Conservation (phyloP, 768 basidiomycete species). For the Lyophyllum semitale region DNA sequence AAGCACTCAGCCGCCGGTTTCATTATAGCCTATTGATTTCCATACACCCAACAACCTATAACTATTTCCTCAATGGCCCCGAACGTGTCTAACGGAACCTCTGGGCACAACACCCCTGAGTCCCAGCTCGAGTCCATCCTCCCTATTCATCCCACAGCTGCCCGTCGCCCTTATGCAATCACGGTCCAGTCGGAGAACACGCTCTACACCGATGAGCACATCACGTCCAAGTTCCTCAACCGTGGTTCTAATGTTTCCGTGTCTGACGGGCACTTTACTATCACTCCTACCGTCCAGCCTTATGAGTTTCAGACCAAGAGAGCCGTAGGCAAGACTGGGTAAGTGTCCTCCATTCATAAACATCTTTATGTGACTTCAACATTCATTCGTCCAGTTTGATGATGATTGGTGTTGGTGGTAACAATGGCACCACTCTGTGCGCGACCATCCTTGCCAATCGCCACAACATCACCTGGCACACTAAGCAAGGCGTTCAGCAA, state of each 20-base stretch:
- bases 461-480: too few species aligned
- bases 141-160: slow-evolving; percentile 84
- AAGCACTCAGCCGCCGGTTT: slow-evolving; percentile 81
- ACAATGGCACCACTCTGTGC: slow-evolving; percentile 93
- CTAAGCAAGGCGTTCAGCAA: slow-evolving; percentile 87
- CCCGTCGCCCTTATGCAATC: slow-evolving; percentile 73
- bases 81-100: slow-evolving; percentile 46
- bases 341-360: slow-evolving; percentile 25
- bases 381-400: slow-evolving; percentile 63
- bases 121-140: slow-evolving; percentile 69
- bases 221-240: slow-evolving; percentile 81
- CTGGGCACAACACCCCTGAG: slow-evolving; percentile 74
- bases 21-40: slow-evolving; percentile 48
- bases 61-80: slow-evolving; percentile 46
- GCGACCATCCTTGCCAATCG: slow-evolving; percentile 97
- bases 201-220: slow-evolving; percentile 77
- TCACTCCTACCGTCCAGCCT: slow-evolving; percentile 77
- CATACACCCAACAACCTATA: slow-evolving; percentile 26
- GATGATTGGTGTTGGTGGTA: slow-evolving; percentile 97
- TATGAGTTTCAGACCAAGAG: slow-evolving; percentile 92
- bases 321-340: slow-evolving; percentile 92
- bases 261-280: slow-evolving; percentile 71
- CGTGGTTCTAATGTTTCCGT: slow-evolving; percentile 74
- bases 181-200: slow-evolving; percentile 83
- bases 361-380: slow-evolving; percentile 9